Percentiles rank a stretch among this genome's conserved stretches.
Evolutionary conservation across 306 rosid genomes (phyloP).

Genomic region (Quercus glauca): DNA sequence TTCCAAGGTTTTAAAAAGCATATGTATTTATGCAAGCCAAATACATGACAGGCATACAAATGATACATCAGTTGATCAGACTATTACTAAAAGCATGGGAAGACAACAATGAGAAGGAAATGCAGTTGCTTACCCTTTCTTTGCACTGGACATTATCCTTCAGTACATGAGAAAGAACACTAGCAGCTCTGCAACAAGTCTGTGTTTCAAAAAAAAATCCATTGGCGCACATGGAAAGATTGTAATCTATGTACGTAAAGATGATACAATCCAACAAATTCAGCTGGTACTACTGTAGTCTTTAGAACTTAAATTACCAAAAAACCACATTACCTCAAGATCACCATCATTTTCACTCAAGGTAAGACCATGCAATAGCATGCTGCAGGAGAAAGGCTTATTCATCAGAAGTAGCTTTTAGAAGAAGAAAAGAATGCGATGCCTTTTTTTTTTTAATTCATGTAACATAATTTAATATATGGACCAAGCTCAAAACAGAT

Average conservation of each 20-base stretch:
- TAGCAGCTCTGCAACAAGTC: slow-evolving; percentile 95
- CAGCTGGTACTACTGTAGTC: slow-evolving; percentile 3
- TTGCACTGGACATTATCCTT: slow-evolving; percentile 84
- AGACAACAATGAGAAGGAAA: not conserved
- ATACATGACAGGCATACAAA: not conserved
- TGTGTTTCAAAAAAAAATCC: slow-evolving; percentile 27
- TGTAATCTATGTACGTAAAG: not conserved
- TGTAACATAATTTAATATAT: not conserved
- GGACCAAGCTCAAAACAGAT: not conserved
- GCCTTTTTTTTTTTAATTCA: slow-evolving; percentile 13
- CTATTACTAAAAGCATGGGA: not conserved
- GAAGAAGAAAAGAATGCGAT: slow-evolving; percentile 2
- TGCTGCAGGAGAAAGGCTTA: slow-evolving; percentile 54
- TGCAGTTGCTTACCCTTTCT: slow-evolving; percentile 68
- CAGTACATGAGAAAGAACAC: slow-evolving; percentile 87
- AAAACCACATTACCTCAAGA: slow-evolving; percentile 67
- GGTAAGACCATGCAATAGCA: slow-evolving; percentile 81
- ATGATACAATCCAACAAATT: slow-evolving; percentile 15
- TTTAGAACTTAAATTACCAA: not conserved
- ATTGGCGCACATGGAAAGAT: not conserved
- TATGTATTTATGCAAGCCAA: too few species aligned
- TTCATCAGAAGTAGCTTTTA: slow-evolving; percentile 16
- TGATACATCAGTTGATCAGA: not conserved
- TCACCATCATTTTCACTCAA: slow-evolving; percentile 79
- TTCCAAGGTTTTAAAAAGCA: not conserved